phyloP scores from a whole-genome alignment of 371 early-diverging fungal species.

The Rhizopus microsporus region DNA sequence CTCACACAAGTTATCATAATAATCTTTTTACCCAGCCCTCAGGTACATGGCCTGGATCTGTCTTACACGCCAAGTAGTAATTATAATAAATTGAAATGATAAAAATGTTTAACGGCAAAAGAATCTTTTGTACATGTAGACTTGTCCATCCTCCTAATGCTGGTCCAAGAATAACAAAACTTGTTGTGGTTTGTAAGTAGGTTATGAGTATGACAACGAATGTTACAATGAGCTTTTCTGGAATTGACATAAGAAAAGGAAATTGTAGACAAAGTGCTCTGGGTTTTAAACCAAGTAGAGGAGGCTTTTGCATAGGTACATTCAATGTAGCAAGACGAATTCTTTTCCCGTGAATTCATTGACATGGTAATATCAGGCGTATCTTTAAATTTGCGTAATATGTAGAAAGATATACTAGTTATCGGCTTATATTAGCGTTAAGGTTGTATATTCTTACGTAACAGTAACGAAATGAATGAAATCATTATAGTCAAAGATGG shows the following conservation, averaged over 20 bases:
- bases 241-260: conserved; percentile 13
- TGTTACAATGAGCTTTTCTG: conserved; percentile 21
- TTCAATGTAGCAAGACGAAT: no score
- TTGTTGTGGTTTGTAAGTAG: conserved; percentile 18
- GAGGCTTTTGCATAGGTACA: not conserved
- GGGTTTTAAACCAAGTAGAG: not conserved
- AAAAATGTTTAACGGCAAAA: conserved; percentile 60
- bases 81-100: conserved; percentile 66
- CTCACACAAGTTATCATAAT: not conserved
- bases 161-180: conserved; percentile 25
- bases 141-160: conserved; percentile 29
- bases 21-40: conserved; percentile 52
- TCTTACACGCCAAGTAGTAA: conserved; percentile 74
- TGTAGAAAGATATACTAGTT: no score
- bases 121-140: conserved; percentile 28
- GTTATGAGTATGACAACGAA: conserved; percentile 20
- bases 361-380: no score
- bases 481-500: no score
- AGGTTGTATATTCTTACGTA: no score
- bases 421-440: no score
- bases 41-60: conserved; percentile 80
- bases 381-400: no score
- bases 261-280: not conserved
- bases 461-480: no score
- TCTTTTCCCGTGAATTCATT: no score